Evolutionary conservation across 108 stramenopile genomes (phyloP).

Genomic region (Fistulifera solaris): DNA sequence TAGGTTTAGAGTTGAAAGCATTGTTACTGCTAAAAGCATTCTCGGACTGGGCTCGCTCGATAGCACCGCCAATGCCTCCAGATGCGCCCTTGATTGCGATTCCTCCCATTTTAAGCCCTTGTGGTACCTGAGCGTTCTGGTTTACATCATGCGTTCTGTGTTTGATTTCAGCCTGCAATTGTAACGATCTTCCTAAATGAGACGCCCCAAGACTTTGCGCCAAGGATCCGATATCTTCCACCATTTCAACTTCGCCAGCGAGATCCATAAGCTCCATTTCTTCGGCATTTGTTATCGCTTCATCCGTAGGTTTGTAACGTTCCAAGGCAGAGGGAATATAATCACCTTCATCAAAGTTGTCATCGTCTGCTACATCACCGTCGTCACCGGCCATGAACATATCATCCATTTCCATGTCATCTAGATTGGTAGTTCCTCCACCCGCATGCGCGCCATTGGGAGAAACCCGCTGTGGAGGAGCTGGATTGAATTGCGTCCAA

Average conservation of each 20-base stretch:
- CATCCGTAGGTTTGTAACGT: slow-evolving; percentile 63
- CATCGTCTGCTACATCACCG: slow-evolving; percentile 20
- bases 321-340: slow-evolving; percentile 19
- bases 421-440: slow-evolving; percentile 19
- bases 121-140: background rate
- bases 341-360: slow-evolving; percentile 45
- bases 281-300: slow-evolving; percentile 60
- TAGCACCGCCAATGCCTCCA: slow-evolving; percentile 72
- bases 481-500: slow-evolving; percentile 58
- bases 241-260: slow-evolving; percentile 71
- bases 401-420: slow-evolving; percentile 83
- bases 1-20: slow-evolving; percentile 46
- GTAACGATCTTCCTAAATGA: slow-evolving; percentile 67
- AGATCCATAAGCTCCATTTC: slow-evolving; percentile 52
- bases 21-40: slow-evolving; percentile 44
- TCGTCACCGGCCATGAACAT: slow-evolving; percentile 57
- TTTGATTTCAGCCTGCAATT: slow-evolving; percentile 58
- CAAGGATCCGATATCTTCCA: slow-evolving; percentile 80
- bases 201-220: slow-evolving; percentile 77
- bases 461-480: background rate
- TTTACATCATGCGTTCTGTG: slow-evolving; percentile 3
- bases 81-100: slow-evolving; percentile 4
- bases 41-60: slow-evolving; percentile 53
- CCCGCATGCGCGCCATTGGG: slow-evolving; percentile 1
- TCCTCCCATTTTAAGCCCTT: slow-evolving; percentile 24